phyloP scores from a whole-genome alignment of 164 flowering plant genomes.

The Chloranthus sessilifolius region DNA sequence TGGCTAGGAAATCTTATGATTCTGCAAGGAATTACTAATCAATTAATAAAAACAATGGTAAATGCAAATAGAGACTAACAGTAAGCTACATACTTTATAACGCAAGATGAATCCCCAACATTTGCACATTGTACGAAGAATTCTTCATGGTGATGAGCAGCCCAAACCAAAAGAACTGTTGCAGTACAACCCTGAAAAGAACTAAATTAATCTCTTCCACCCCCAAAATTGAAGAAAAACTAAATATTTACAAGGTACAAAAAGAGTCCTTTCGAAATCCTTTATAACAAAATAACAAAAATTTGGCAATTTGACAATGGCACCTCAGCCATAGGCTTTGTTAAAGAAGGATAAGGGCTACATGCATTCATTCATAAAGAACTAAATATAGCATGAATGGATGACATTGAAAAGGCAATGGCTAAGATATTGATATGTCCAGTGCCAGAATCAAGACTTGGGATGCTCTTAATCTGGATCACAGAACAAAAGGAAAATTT shows the following conservation, averaged over 20 bases:
- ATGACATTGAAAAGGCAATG: too few relatives aligned
- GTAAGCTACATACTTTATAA: constrained; percentile 57
- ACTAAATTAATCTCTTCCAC: background rate
- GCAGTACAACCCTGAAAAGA: constrained; percentile 94
- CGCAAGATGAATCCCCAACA: constrained; percentile 94
- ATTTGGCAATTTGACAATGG: too few relatives aligned
- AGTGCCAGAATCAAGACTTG: too few relatives aligned
- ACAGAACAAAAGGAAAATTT: too few relatives aligned
- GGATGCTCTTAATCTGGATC: too few relatives aligned
- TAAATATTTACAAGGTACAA: background rate
- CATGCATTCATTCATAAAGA: too few relatives aligned
- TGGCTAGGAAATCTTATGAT: too few relatives aligned
- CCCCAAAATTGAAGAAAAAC: background rate
- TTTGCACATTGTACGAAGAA: constrained; percentile 91
- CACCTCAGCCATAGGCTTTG: too few relatives aligned
- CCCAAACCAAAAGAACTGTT: constrained; percentile 90
- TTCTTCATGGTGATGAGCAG: constrained; percentile 47
- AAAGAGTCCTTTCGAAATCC: background rate
- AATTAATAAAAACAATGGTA: background rate
- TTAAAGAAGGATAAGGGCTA: too few relatives aligned
- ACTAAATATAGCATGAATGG: too few relatives aligned
- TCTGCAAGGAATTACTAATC: too few relatives aligned
- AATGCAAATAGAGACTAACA: background rate
- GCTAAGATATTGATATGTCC: too few relatives aligned
- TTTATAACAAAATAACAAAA: background rate